Base-by-base conservation (phyloP, 2,329 filamentous ascomycete species). In the Amauroascus niger region DNA sequence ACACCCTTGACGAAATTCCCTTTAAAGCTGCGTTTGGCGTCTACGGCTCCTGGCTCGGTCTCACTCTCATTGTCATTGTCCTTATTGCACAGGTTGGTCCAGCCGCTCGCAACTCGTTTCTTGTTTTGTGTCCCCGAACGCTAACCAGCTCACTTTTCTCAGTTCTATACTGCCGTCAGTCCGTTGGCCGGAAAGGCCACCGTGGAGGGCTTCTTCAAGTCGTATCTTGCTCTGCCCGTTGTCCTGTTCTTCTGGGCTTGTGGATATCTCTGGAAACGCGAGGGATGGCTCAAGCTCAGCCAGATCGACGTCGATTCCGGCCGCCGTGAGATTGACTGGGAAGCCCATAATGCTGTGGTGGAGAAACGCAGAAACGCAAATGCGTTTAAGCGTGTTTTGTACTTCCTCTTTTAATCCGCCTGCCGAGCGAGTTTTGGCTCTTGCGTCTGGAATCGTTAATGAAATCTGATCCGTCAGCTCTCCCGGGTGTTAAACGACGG, bases 231-330 rank as follows among this genome's bases (percentile, higher is more conserved):
- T 16, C 59, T 60, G 7, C 65, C 65, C 3, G 52, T 67, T 30
- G 63, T 67, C 13, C 20, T 64, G 2, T 30, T 64, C 49, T 82
- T 82, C 66, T 82, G 78, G 75, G 46, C 71, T 43, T 63, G 65
- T 44, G 80, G 82, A 6, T 85, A 77, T 64, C 13, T 79, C 57
- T 86, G 82, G 83, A 87, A 87, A 75, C 72, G 79, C 40, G 67
- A 73, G 22, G 76, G 77, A 16, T 86, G 80, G 79, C 71, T 83
- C 52, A 74, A 65, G 22, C 65, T 79, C 1, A 68, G 73, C 26
- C 69, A 86, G 59, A 85, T 87, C 55, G 83, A 87, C 60, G 76
- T 87, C 52, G 82, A 87, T 63, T 77, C 75, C 26, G 83, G 82
- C 57, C 77, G 82, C 37, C 76, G 82, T 55, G 76, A 80, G 67